phyloP scores from a whole-genome alignment of 305 asterid genomes.

The Salvia sclarea region DNA sequence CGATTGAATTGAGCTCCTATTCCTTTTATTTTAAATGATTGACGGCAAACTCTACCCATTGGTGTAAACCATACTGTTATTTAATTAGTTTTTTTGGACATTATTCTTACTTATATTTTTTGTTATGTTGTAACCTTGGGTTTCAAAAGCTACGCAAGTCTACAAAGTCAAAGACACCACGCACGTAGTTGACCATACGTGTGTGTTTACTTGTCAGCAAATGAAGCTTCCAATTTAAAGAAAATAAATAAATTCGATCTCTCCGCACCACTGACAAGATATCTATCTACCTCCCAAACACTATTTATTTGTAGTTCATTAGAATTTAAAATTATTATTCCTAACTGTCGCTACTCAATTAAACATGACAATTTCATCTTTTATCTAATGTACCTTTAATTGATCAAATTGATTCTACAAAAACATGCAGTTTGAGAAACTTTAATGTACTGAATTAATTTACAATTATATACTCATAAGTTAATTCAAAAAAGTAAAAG shows the following conservation, averaged over 20 bases:
- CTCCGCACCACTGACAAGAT: constrained; percentile 24
- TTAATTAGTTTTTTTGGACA: not conserved
- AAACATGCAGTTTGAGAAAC: no score
- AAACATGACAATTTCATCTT: not conserved
- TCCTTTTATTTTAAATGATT: constrained; percentile 20
- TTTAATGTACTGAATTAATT: not conserved
- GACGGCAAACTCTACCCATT: constrained; percentile 21
- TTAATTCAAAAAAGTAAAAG: no score
- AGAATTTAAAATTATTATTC: not conserved
- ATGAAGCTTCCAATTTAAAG: constrained; percentile 26
- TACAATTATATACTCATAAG: no score
- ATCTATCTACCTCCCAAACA: not conserved
- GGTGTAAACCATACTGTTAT: not conserved
- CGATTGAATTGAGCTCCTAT: constrained; percentile 9
- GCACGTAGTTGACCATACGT: constrained; percentile 42
- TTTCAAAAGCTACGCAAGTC: constrained; percentile 38
- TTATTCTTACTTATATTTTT: constrained; percentile 10
- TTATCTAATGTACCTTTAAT: not conserved
- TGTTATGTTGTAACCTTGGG: constrained; percentile 25
- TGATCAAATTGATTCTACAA: not conserved
- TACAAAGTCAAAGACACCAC: constrained; percentile 39
- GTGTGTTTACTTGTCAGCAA: constrained; percentile 39
- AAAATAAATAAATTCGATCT: not conserved
- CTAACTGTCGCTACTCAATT: no score
- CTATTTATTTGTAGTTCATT: not conserved